phyloP scores from a whole-genome alignment of 2,329 filamentous ascomycete genomes.

The Zasmidium citrigriseum region DNA sequence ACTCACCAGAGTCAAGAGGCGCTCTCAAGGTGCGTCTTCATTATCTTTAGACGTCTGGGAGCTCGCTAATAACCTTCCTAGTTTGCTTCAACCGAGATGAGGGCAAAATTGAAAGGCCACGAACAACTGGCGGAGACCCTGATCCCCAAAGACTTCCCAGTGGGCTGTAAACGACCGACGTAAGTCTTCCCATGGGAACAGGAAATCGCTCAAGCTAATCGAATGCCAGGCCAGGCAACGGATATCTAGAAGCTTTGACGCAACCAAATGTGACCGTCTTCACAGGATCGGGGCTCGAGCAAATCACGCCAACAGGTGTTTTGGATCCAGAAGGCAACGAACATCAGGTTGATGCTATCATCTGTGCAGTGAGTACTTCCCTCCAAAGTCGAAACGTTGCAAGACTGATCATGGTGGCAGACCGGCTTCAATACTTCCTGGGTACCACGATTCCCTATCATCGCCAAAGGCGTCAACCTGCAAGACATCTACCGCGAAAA shows the following conservation, averaged over 20 bases:
- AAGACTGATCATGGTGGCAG: not conserved
- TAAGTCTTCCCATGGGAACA: not conserved
- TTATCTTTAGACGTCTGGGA: not conserved
- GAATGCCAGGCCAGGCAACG: conserved; percentile 45
- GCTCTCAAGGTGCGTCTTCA: conserved; percentile 28
- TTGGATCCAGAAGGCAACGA: conserved; percentile 23
- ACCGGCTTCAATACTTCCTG: conserved; percentile 38
- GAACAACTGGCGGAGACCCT: conserved; percentile 42
- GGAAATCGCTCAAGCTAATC: not conserved
- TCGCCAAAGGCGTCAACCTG: conserved; percentile 37
- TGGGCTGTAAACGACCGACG: conserved; percentile 51
- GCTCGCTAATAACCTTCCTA: not conserved
- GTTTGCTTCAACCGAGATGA: not conserved
- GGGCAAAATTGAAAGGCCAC: conserved; percentile 22
- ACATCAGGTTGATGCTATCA: conserved; percentile 34
- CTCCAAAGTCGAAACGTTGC: not conserved
- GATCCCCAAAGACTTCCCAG: conserved; percentile 46
- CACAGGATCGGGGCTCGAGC: conserved; percentile 22
- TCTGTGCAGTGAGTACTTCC: conserved; percentile 27
- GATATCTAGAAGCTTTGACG: conserved; percentile 52
- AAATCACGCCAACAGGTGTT: conserved; percentile 28
- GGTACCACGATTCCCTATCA: conserved; percentile 26
- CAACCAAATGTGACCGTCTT: conserved; percentile 45
- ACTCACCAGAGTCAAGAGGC: not conserved
- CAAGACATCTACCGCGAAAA: conserved; percentile 29